Conservation (phyloP, 371 early-diverging fungal genomes). For the Sporodiniella umbellata region DNA sequence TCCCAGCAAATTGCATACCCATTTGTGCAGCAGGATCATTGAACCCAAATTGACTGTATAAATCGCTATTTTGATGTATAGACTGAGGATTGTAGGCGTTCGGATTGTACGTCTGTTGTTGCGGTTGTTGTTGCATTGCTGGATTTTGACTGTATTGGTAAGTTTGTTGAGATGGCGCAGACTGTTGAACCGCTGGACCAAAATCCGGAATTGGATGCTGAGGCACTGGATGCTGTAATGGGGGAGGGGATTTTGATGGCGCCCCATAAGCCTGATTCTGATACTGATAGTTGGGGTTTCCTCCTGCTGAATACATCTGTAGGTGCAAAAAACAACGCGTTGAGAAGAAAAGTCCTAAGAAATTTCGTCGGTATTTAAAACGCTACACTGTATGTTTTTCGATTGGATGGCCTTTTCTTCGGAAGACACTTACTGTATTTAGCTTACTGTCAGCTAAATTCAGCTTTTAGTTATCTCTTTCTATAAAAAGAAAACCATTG, state of each 20-base stretch:
- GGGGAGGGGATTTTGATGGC: slow-evolving; percentile 57
- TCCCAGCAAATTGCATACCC: slow-evolving; percentile 93
- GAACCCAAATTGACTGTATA: slow-evolving; percentile 53
- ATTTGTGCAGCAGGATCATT: slow-evolving; percentile 88
- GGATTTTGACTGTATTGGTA: slow-evolving; percentile 38
- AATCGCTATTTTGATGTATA: slow-evolving; percentile 15
- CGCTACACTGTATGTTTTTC: background rate
- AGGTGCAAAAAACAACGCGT: background rate
- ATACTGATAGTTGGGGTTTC: slow-evolving; percentile 21
- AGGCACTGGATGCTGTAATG: slow-evolving; percentile 69
- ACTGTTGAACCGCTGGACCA: slow-evolving; percentile 42
- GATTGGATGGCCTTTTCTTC: background rate
- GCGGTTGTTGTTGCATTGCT: slow-evolving; percentile 32
- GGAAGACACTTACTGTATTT: no score
- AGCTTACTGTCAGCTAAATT: no score
- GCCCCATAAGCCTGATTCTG: slow-evolving; percentile 13
- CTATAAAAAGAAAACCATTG: no score
- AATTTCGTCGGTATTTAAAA: background rate
- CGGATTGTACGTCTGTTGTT: slow-evolving; percentile 37
- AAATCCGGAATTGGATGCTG: slow-evolving; percentile 67
- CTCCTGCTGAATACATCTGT: slow-evolving; percentile 27
- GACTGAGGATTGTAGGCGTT: slow-evolving; percentile 42
- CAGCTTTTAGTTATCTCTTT: no score
- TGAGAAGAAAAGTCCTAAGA: background rate
- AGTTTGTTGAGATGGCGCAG: slow-evolving; percentile 45